Evolutionary conservation across 768 basidiomycete genomes (phyloP).

Genomic region (Cystofilobasidium macerans): DNA sequence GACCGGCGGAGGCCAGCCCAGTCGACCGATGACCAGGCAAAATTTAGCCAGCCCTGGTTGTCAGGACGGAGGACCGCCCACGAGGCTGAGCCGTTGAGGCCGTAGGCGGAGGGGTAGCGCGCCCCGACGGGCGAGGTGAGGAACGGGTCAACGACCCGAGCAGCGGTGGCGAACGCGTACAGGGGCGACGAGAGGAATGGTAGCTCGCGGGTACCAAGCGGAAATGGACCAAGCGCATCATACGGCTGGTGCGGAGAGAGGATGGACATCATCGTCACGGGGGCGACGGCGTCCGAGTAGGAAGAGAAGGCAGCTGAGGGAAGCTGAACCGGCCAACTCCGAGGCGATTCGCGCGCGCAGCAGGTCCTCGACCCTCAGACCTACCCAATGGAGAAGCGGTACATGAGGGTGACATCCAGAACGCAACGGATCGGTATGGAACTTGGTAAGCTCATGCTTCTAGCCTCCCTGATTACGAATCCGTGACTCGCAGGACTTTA

Average conservation of each 20-base stretch:
- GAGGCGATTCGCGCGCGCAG: too few species aligned
- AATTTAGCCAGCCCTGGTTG: conserved; percentile 5
- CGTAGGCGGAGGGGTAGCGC: conserved; percentile 56
- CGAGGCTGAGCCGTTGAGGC: conserved; percentile 46
- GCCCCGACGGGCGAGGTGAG: conserved; percentile 30
- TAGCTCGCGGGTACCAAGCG: conserved; percentile 71
- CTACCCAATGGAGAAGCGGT: too few species aligned
- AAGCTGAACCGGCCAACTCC: too few species aligned
- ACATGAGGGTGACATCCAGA: too few species aligned
- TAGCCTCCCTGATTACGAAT: too few species aligned
- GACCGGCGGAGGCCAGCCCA: conserved; percentile 62
- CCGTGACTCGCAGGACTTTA: too few species aligned
- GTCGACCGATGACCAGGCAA: conserved; percentile 37
- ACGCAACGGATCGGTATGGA: too few species aligned
- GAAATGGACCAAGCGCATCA: conserved; percentile 64
- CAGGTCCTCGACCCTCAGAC: too few species aligned
- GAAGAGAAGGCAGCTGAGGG: too few species aligned
- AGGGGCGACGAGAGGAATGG: conserved; percentile 62
- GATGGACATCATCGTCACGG: too few species aligned
- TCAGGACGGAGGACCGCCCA: conserved; percentile 14
- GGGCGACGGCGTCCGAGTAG: too few species aligned
- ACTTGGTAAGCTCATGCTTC: too few species aligned
- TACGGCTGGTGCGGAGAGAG: not conserved
- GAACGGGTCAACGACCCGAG: conserved; percentile 8
- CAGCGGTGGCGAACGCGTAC: conserved; percentile 44